Evolutionary conservation across 495 filamentous ascomycete genomes (phyloP), one percentile per base, ranked within the genome.

Genomic region (Mycothermus thermophilus): DNA sequence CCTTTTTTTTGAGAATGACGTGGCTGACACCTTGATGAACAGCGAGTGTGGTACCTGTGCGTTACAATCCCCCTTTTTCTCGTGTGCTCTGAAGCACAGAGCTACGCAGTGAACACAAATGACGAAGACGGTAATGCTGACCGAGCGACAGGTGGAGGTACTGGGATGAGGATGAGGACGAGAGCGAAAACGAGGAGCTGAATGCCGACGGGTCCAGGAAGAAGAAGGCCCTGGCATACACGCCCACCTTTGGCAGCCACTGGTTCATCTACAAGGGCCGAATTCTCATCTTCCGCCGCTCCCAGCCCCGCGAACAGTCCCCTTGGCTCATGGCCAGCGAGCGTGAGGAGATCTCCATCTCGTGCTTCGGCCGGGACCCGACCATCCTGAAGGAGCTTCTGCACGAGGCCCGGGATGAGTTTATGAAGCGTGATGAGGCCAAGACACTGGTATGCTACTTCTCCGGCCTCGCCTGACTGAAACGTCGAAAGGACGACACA

Each of bases 291-390:
- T 74, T 83, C 45, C 57, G 57, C 14, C 66, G 78, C 2, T 35
- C 39, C 4, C 48, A 57, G 27, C 58, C 58, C 36, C 38, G 42
- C 5, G 37, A 56, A 10, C 48, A 57, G 24, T 44, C 34, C 8
- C 37, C 44, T 0, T 57, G 37, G 29, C 40, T 56, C 30, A 31
- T 41, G 3, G 31, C 46, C 44, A 58, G 60, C 54, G 48, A 66
- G 57, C 39, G 59, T 19, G 77, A 83, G 48, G 66, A 72, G 26
- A 67, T 81, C 20, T 74, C 66, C 35, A 52, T 83, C 10, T 72
- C 67, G 5, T 77, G 72, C 51, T 66, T 83, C 31, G 80, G 80
- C 1, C 71, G 80, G 2, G 64, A 79, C 41, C 71, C 80, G 0
- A 53, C 60, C 35, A 55, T 82, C 3, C 57, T 86, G 20, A 79